Conservation (phyloP, 2,329 filamentous ascomycete species). For the Microdochium paspali region DNA sequence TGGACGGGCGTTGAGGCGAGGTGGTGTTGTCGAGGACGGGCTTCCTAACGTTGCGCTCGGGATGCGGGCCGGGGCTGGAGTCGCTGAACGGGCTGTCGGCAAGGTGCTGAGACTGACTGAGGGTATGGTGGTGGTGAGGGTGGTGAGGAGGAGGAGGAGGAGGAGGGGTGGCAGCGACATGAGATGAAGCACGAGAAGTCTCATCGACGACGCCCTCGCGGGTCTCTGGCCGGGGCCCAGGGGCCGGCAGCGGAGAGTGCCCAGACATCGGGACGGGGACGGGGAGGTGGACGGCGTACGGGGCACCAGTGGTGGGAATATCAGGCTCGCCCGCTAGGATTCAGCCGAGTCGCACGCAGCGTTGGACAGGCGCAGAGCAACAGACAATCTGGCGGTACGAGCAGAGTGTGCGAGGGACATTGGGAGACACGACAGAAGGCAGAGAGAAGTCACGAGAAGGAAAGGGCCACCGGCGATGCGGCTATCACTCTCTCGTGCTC, state of each 20-base stretch:
- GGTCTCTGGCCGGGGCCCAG: neutral
- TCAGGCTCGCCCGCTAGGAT: neutral
- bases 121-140: conserved; percentile 8
- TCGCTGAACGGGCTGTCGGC: conserved; percentile 14
- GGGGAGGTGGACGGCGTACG: no score
- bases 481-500: neutral
- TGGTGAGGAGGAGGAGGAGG: conserved; percentile 10
- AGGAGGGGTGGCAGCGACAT: conserved; percentile 8
- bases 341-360: neutral
- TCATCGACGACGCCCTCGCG: conserved; percentile 11
- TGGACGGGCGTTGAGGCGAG: conserved; percentile 10
- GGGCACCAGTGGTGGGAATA: neutral
- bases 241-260: neutral
- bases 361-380: no score
- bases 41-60: conserved; percentile 19
- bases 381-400: neutral
- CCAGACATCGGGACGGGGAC: neutral
- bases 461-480: neutral
- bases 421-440: neutral
- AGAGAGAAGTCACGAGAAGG: neutral
- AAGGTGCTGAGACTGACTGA: conserved; percentile 10
- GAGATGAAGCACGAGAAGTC: conserved; percentile 28
- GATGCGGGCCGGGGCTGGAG: conserved; percentile 13
- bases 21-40: conserved; percentile 15
- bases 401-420: neutral